Conservation (phyloP, 495 filamentous ascomycete species). For the Hyaloscypha finlandica region DNA sequence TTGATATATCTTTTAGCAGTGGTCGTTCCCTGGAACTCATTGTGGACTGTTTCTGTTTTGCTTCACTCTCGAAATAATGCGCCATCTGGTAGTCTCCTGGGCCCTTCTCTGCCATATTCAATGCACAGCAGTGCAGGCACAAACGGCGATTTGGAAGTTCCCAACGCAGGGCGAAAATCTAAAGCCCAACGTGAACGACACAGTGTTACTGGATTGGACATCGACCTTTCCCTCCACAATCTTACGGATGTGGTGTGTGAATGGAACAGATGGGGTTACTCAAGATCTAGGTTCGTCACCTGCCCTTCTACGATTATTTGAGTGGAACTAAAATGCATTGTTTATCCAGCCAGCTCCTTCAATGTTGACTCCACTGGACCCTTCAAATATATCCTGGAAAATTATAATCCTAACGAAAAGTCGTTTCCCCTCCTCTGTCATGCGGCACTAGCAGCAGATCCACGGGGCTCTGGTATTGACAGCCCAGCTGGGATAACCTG, state of each 20-base stretch:
- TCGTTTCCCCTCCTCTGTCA: conserved; percentile 2
- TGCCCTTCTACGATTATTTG: background rate
- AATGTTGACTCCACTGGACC: conserved; percentile 5
- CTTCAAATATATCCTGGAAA: background rate
- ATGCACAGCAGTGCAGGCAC: background rate
- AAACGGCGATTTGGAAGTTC: conserved; percentile 7
- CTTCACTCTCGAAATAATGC: conserved; percentile 11
- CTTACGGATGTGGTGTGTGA: conserved; percentile 6
- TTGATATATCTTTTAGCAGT: conserved; percentile 4
- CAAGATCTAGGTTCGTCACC: background rate
- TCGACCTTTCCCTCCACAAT: conserved; percentile 3
- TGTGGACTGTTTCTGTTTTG: background rate
- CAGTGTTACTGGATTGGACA: conserved; percentile 1
- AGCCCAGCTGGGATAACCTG: conserved; percentile 5
- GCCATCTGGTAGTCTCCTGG: conserved; percentile 2
- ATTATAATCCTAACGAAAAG: background rate
- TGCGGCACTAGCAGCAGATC: background rate
- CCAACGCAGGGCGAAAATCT: background rate
- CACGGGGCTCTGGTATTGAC: conserved; percentile 4
- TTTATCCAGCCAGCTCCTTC: conserved; percentile 4
- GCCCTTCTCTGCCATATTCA: background rate
- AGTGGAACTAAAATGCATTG: conserved; percentile 3
- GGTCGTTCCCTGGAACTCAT: background rate
- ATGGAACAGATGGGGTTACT: conserved; percentile 5
- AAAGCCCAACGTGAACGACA: background rate